Conservation (phyloP, 2,329 filamentous ascomycete species). For the Teratosphaeria gauchensis region DNA sequence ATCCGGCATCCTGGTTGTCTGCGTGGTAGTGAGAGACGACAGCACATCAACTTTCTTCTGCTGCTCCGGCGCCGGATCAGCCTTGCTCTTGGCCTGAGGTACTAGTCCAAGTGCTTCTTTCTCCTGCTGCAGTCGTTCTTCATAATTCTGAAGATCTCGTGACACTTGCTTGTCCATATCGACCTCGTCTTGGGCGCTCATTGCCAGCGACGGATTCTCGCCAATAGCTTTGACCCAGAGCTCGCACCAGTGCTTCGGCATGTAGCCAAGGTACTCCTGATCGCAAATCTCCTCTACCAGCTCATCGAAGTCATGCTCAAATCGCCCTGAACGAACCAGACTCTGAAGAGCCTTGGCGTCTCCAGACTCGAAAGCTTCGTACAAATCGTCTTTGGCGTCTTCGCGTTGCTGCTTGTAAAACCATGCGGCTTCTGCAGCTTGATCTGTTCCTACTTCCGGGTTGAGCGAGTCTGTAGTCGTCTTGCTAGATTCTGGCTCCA, state of each 20-base stretch:
- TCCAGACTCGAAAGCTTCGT: conserved; percentile 4
- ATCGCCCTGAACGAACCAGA: background rate
- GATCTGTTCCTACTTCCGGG: background rate
- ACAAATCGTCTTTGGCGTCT: conserved; percentile 7
- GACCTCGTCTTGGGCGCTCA: background rate
- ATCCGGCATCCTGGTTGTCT: conserved; percentile 45
- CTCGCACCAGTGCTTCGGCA: background rate
- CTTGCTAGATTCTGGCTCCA: background rate
- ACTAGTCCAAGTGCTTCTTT: conserved; percentile 3
- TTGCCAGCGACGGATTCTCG: background rate
- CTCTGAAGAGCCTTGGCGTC: background rate
- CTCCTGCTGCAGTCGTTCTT: conserved; percentile 4
- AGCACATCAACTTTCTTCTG: conserved; percentile 30
- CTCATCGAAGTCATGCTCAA: background rate
- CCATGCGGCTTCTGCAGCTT: conserved; percentile 2
- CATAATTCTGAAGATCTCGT: background rate
- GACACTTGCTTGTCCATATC: background rate
- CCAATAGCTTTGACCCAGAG: background rate
- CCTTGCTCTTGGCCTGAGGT: background rate
- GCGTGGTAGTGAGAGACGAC: conserved; percentile 49
- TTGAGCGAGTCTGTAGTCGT: background rate
- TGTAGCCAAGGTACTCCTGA: background rate
- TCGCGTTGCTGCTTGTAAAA: background rate
- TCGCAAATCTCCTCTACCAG: background rate
- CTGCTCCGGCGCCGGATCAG: conserved; percentile 1